Evolutionary conservation across 2,329 filamentous ascomycete species (phyloP).

Genomic region (Epichloe coenophiala): DNA sequence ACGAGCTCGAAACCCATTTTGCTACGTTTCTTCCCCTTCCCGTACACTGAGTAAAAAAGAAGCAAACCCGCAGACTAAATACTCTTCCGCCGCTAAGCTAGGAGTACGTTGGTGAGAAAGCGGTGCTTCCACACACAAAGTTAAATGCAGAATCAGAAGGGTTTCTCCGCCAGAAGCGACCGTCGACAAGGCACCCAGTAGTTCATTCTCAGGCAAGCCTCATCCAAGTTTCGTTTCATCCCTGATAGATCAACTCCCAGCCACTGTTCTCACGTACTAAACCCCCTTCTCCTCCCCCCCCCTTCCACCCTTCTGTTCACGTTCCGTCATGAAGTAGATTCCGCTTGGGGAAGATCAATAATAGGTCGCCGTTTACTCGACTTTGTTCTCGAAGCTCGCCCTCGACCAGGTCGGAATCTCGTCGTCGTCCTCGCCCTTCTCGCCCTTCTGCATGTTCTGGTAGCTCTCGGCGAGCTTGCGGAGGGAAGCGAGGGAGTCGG

Average conservation of each 20-base stretch:
- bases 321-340: constrained; percentile 5
- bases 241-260: background rate
- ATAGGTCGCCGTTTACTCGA: constrained; percentile 55
- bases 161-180: background rate
- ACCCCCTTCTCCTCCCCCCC: background rate
- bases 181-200: background rate
- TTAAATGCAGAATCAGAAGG: background rate
- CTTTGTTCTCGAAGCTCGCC: constrained; percentile 98
- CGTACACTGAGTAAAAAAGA: background rate
- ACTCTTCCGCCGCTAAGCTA: background rate
- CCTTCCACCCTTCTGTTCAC: constrained; percentile 1
- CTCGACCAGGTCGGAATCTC: constrained; percentile 93
- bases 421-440: constrained; percentile 74
- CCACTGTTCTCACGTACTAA: constrained; percentile 2
- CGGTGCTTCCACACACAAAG: background rate
- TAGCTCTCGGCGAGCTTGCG: constrained; percentile 99
- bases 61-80: background rate
- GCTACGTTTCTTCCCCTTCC: background rate
- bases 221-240: constrained; percentile 2
- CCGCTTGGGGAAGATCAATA: background rate
- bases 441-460: constrained; percentile 96
- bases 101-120: background rate
- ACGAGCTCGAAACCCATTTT: constrained; percentile 13
- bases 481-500: constrained; percentile 92
- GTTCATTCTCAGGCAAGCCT: constrained; percentile 2